phyloP scores from a whole-genome alignment of 345 rosid species.

The sweet orange (Citrus sinensis) region DNA sequence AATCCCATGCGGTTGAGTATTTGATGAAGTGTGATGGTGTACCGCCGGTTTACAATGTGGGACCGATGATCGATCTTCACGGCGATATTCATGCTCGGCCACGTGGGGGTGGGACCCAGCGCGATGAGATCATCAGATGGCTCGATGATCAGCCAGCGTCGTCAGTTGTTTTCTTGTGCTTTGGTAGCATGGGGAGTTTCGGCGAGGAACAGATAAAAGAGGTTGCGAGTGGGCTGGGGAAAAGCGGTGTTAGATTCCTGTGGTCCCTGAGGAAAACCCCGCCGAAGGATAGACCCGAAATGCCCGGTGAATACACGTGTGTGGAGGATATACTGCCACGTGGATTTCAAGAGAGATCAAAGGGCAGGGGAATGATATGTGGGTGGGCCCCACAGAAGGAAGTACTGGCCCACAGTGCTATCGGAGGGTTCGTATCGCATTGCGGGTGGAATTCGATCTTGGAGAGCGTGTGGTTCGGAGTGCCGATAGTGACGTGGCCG shows the following conservation, averaged over 20 bases:
- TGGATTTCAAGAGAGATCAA: slow-evolving; percentile 27
- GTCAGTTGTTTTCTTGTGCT: slow-evolving; percentile 42
- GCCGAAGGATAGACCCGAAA: not conserved
- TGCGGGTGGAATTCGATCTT: slow-evolving; percentile 46
- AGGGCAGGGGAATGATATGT: not conserved
- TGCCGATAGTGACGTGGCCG: slow-evolving; percentile 33
- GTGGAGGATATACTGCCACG: slow-evolving; percentile 20
- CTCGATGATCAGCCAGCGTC: slow-evolving; percentile 29
- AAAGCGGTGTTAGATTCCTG: slow-evolving; percentile 24
- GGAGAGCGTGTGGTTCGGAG: slow-evolving; percentile 35
- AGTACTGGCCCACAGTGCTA: slow-evolving; percentile 13
- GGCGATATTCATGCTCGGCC: not conserved
- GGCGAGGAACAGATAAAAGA: slow-evolving; percentile 27
- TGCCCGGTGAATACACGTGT: slow-evolving; percentile 4
- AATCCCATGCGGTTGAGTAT: slow-evolving; percentile 15
- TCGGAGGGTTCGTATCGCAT: slow-evolving; percentile 41
- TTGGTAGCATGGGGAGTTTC: slow-evolving; percentile 40
- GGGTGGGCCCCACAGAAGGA: slow-evolving; percentile 42
- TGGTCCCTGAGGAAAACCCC: slow-evolving; percentile 32
- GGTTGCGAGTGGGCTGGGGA: slow-evolving; percentile 29
- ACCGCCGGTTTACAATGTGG: slow-evolving; percentile 24
- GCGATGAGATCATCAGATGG: slow-evolving; percentile 26
- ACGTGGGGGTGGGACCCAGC: no score
- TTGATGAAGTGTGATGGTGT: not conserved
- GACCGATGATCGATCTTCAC: slow-evolving; percentile 28